Conservation (phyloP, 2,329 filamentous ascomycete genomes). For the Trichoderma pleuroti region DNA sequence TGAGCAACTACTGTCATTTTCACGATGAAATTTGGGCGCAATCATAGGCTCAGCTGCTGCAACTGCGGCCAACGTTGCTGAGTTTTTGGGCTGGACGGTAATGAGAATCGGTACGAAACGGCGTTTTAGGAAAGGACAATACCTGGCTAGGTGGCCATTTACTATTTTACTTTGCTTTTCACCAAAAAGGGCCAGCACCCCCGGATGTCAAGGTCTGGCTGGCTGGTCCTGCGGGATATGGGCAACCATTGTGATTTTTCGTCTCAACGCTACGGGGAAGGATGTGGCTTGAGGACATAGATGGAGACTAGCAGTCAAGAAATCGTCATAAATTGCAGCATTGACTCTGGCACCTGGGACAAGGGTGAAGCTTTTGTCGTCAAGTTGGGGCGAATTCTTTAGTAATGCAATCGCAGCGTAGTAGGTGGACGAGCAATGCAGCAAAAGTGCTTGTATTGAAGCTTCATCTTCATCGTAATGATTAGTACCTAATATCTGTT, state of each 20-base stretch:
- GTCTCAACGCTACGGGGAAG: neutral
- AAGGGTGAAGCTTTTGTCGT: neutral
- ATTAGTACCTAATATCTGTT: neutral
- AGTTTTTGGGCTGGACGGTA: neutral
- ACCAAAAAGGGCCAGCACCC: neutral
- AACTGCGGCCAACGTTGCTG: neutral
- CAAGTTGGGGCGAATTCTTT: neutral
- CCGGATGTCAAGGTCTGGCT: neutral
- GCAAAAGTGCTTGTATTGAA: neutral
- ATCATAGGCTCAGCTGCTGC: neutral
- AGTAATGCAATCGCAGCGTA: neutral
- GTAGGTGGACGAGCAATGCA: neutral
- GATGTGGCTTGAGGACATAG: neutral
- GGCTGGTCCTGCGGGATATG: neutral
- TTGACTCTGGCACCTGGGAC: neutral
- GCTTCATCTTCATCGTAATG: neutral
- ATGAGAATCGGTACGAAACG: constrained; percentile 1
- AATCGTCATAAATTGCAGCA: neutral
- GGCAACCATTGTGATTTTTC: neutral
- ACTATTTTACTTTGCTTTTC: neutral
- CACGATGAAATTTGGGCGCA: neutral
- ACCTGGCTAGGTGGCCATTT: neutral
- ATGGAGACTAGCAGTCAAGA: neutral
- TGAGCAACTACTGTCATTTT: neutral
- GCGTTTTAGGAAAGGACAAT: constrained; percentile 18